Evolutionary conservation across 306 rosid genomes (phyloP), one percentile per base, ranked within the genome.

Genomic region (Pterocarpus santalinus): DNA sequence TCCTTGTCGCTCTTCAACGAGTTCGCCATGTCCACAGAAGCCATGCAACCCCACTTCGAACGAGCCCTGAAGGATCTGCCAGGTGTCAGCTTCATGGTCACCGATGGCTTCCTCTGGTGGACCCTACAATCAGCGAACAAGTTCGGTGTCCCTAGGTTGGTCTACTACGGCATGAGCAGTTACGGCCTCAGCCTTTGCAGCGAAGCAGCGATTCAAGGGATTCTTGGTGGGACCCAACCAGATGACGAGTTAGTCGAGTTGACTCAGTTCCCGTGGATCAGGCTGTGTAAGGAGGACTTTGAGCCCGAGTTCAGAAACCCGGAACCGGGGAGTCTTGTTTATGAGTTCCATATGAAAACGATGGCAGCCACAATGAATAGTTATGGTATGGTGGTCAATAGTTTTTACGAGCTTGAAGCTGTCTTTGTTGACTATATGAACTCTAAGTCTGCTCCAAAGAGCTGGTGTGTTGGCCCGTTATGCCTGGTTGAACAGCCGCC

Each of bases 31-130:
- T 30, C 81, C 74, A 77, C 81, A 1, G 58, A n/a, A 8, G 3
- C 74, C 11, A 77, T 77, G 74, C 73, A 77, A 30, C 41, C 73
- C 0, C 66, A 65, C 43, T 77, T 65, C 11, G 81, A 77, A 2
- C 11, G 22, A 0, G 66, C 61, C n/a, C 56, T 77, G 1, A 1
- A 77, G 5, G 39, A 55, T 2, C 56, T 39, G 4, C 73, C 66
- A 35, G 52, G 53, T 52, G 44, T 65, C 55, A 65, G 1, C 66
- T 66, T 77, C 74, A 77, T 77, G 81, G 74, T 77, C 44, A 65
- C 81, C 41, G 81, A 77, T 14, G 41, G 1, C 7, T 77, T 77
- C 44, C 74, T 77, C 3, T 65, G 81, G 81, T 77, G 81, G 81
- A 77, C 81, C 4, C 44, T 22, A 5, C 16, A 77, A 28, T 52